These are phyloP conservation scores for Acacia crassicarpa DNA, from an alignment of 306 rosid genomes.

Conservation along the genomic window DNA sequence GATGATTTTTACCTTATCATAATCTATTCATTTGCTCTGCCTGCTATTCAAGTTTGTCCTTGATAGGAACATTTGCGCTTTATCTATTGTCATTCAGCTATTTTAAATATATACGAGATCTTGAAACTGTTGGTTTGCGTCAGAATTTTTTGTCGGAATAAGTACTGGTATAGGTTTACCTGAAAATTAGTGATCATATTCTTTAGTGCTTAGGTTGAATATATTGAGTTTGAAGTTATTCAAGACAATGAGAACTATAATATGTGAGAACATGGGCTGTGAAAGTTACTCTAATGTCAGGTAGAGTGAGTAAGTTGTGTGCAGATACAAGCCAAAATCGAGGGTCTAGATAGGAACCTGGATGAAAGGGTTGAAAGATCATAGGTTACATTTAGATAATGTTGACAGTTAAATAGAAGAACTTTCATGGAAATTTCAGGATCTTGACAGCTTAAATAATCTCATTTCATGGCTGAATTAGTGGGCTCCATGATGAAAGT, in stretches of 20 bases:
- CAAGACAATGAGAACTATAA: background rate
- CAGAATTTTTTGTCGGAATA: background rate
- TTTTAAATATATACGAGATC: background rate
- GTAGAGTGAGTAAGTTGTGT: background rate
- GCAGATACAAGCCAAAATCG: background rate
- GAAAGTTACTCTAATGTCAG: background rate
- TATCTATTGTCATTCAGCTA: background rate
- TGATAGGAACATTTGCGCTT: background rate
- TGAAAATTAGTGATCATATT: background rate
- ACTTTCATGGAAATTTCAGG: background rate
- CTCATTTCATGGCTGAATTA: background rate
- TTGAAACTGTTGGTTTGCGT: background rate
- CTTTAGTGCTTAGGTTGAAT: background rate
- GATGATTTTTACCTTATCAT: background rate
- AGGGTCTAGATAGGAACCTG: background rate
- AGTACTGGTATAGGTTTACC: background rate
- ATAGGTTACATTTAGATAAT: background rate
- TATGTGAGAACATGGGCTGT: background rate
- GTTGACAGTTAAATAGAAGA: background rate
- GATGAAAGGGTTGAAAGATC: background rate
- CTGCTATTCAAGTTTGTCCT: background rate
- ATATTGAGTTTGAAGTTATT: background rate
- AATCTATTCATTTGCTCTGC: background rate
- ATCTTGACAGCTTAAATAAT: background rate
- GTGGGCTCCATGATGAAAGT: background rate